Conservation (phyloP, 2,329 filamentous ascomycete genomes). For the Colletotrichum higginsianum region DNA sequence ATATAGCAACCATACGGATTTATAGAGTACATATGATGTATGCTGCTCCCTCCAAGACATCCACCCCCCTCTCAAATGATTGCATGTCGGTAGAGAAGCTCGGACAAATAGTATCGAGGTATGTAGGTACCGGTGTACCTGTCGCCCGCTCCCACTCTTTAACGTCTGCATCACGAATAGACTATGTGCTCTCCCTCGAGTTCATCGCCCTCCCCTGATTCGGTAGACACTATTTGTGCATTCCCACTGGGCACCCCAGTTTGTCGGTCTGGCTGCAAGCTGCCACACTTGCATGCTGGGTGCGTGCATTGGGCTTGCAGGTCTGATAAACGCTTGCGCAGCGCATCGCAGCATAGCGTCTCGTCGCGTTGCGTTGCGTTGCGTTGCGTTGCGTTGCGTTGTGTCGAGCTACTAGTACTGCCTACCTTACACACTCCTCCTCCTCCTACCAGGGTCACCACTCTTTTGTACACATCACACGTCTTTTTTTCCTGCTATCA, state of each 20-base stretch:
- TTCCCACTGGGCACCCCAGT: constrained; percentile 33
- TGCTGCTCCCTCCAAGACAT: constrained; percentile 1
- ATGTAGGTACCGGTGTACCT: constrained; percentile 31
- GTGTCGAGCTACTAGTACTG: neutral
- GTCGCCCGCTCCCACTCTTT: neutral
- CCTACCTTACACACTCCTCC: neutral
- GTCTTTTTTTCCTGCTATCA: neutral
- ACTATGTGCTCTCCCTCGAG: neutral
- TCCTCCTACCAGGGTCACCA: neutral
- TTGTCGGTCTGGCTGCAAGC: constrained; percentile 40
- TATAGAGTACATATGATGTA: constrained; percentile 20
- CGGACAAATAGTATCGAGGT: constrained; percentile 37
- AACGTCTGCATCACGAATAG: neutral
- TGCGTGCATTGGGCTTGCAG: constrained; percentile 40
- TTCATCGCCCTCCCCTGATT: neutral
- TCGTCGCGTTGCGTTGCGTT: constrained; percentile 27
- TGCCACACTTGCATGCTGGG: constrained; percentile 38
- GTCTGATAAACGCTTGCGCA: constrained; percentile 40
- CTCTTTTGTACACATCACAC: constrained; percentile 18
- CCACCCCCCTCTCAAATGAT: neutral
- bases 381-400: constrained; percentile 22
- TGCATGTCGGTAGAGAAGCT: constrained; percentile 1
- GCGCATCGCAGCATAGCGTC: constrained; percentile 15
- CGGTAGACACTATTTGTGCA: neutral
- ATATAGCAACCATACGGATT: neutral